A percentile compares a stretch with the other conserved stretches of the same genome.
phyloP scores from a whole-genome alignment of 306 rosid species.

The Castanopsis chinensis region DNA sequence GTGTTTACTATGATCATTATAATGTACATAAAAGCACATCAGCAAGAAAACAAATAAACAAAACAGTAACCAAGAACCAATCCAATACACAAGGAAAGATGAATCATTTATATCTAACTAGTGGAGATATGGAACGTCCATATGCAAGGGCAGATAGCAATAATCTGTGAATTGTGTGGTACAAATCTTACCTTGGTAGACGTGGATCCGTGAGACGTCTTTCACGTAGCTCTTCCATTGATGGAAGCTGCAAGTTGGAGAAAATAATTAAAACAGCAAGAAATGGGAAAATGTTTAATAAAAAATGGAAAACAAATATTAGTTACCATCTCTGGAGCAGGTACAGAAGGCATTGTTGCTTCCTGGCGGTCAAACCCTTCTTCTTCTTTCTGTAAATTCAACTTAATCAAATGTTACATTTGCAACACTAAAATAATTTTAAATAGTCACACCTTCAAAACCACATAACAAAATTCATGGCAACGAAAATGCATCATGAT shows the following conservation, averaged over 20 bases:
- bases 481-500: not conserved
- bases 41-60: not conserved
- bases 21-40: not conserved
- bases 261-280: not conserved
- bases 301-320: conserved; percentile 6
- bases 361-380: conserved; percentile 73
- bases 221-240: conserved; percentile 83
- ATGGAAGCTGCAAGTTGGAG: conserved; percentile 58
- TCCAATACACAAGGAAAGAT: not conserved
- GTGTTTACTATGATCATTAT: not conserved
- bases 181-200: conserved; percentile 69
- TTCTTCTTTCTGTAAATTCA: conserved; percentile 73
- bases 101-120: not conserved
- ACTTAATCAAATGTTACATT: conserved; percentile 20
- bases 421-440: not conserved
- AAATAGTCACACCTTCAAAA: not conserved
- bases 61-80: not conserved
- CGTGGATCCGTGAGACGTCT: conserved; percentile 77
- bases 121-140: not conserved
- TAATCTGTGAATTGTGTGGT: not conserved
- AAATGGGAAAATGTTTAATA: not conserved
- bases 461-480: not conserved
- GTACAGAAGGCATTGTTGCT: conserved; percentile 62
- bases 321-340: conserved; percentile 72
- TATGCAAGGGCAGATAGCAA: not conserved